Base-by-base conservation (phyloP, 352 stramenopile genomes). In the Phytopythium oedochilum region DNA sequence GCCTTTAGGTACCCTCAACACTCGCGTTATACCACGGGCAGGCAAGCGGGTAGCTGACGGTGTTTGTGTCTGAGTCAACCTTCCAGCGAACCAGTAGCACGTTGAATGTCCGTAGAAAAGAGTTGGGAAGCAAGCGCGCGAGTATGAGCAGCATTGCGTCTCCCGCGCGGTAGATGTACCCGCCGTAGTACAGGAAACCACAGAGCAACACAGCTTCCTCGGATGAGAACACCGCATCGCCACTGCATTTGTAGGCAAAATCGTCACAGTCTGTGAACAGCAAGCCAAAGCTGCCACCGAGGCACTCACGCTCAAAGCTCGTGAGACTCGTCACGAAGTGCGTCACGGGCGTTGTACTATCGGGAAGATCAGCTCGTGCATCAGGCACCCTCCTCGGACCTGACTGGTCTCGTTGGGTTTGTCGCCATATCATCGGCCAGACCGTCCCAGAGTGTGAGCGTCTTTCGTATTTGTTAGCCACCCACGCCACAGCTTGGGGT, bases 181-280 rank as follows among this genome's bases (percentile, higher is more conserved):
- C 52, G 5, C 53, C 62, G 26, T 68, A 65, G 39, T 67, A 73
- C 28, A 71, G 39, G 31, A 68, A 73, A 1, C 65, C 65, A 3
- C 48, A 60, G 17, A 73, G 65, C 25, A 71, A 18, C 14, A 71
- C 40, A 9, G 65, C 53, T n/a, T 70, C 65, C 9, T 61, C 61
- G 36, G 53, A 61, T 2, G 60, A 61, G n/a, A 52, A 60, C 2
- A 46, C 43, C 15, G 53, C 55, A 31, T 61, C 46, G 45, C 54
- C 51, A 34, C 47, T 58, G 34, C 22, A 57, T 35, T 62, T 55
- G 47, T 65, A 68, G 4, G 64, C 64, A 20, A 71, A 65, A 43
- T 71, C 64, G 31, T 68, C 64, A 22, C 64, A 71, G 48, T 68
- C 64, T 46, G 46, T 57, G 47, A 71, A 71, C 23, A 71, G 52